Evolutionary conservation across 192 early-diverging fungal species (phyloP).

Genomic region (Chytriomyces hyalinus): DNA sequence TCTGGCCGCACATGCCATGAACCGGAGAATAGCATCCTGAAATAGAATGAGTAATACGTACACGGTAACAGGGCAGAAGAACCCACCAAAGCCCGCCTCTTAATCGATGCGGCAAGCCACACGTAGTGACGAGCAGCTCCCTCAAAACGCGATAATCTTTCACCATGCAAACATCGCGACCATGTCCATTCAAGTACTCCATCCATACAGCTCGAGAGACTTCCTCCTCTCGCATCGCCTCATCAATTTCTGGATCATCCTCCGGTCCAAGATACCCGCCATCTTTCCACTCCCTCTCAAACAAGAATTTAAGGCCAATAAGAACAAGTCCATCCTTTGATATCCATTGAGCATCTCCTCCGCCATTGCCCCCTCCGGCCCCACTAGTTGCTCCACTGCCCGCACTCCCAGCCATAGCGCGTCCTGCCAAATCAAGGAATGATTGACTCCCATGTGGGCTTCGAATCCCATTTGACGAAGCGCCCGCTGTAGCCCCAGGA

Average conservation of each 20-base stretch:
- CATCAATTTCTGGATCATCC: constrained; percentile 34
- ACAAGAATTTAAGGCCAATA: constrained; percentile 51
- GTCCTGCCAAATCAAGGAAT: not conserved
- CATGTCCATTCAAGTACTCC: constrained; percentile 56
- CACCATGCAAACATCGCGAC: constrained; percentile 58
- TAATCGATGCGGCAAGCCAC: constrained; percentile 51
- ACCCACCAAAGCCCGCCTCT: constrained; percentile 60
- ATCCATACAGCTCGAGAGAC: constrained; percentile 39
- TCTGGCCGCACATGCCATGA: constrained; percentile 59
- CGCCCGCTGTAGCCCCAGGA: not conserved
- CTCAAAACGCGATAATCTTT: constrained; percentile 51
- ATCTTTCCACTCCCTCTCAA: constrained; percentile 43
- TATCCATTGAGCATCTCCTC: constrained; percentile 30
- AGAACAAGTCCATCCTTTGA: constrained; percentile 33
- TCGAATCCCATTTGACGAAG: not conserved
- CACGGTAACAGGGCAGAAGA: not conserved
- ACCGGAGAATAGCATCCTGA: constrained; percentile 58
- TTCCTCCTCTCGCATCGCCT: constrained; percentile 15
- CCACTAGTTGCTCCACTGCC: not conserved
- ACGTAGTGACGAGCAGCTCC: constrained; percentile 53
- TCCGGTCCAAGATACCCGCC: constrained; percentile 23
- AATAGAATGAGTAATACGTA: constrained; percentile 22
- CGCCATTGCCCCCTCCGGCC: not conserved
- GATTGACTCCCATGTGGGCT: not conserved
- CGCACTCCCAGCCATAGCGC: constrained; percentile 34